Base-by-base conservation (phyloP, 768 basidiomycete genomes). In the Rhizopogon sp. region DNA sequence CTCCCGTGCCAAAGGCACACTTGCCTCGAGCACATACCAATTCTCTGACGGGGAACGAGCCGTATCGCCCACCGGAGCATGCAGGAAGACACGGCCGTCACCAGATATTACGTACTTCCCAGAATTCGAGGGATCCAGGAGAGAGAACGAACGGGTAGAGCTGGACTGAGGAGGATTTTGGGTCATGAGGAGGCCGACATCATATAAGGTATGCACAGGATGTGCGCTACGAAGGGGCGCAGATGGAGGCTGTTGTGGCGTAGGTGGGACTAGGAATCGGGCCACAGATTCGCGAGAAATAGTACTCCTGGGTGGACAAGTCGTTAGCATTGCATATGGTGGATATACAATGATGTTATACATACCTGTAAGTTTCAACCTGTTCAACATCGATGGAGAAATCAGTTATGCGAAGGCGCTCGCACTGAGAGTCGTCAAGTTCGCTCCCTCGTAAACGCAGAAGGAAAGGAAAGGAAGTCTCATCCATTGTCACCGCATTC, bases 351-450 rank as follows among this genome's bases (percentile, higher is more conserved):
- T 58, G 14, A 4, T 54, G 41, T 29, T 80, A 35, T 61, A 90
- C 80, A 35, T 61, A 90, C 90, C 86, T 76, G 68, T 77, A 86
- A 52, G 76, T 76, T 62, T 93, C 90, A 40, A 72, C 68, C 58
- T 93, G 90, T 35, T 79, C 66, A 29, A 90, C 60, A 53, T 86
- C 77, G 5, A 85, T 67, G 6, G 73, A 69, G 57, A 92, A 78
- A 6, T 75, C 79, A 25, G 76, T 72, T 17, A 90, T 62, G 54
- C 79, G 81, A 14, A 93, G 66, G 42, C 76, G 77, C 58, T 76
- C 71, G 62, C 84, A 79, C 37, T 84, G 73, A 6, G 68, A 72
- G 31, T 70, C 70, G 1, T 74, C 63, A 54, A 88, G 64, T 53
- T 74, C 77, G 51, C 79, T 74, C 13, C 83, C 79, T 20, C 85